Percentiles rank a stretch among this genome's conserved stretches.
phyloP scores from a whole-genome alignment of 768 basidiomycete genomes.

The Leucocoprinus birnbaumii region DNA sequence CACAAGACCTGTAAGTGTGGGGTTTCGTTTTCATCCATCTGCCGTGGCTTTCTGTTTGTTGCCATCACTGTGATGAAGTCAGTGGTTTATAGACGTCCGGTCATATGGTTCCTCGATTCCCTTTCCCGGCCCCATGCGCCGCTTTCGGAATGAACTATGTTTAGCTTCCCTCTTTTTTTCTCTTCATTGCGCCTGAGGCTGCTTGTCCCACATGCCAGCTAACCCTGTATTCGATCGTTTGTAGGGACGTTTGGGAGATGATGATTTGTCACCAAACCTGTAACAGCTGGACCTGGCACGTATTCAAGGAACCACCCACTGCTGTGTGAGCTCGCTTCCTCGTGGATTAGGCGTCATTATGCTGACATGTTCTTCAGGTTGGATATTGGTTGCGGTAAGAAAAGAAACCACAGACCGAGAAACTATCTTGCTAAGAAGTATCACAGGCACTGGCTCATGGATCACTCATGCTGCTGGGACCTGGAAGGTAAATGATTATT shows the following conservation, averaged over 20 bases:
- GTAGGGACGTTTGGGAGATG: constrained; percentile 71
- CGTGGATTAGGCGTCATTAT: constrained; percentile 2
- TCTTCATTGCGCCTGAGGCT: too few species aligned
- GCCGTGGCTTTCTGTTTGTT: too few species aligned
- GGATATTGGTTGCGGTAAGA: constrained; percentile 72
- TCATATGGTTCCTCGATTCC: not conserved
- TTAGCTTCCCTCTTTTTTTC: too few species aligned
- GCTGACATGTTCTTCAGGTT: constrained; percentile 35
- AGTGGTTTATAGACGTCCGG: not conserved
- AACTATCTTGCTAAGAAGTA: not conserved
- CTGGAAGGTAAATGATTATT: constrained; percentile 52
- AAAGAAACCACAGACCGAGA: not conserved
- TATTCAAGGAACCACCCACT: constrained; percentile 54
- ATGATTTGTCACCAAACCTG: constrained; percentile 50
- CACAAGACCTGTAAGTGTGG: constrained; percentile 62
- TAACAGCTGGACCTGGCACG: constrained; percentile 62
- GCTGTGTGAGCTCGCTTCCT: constrained; percentile 49
- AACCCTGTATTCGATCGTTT: not conserved
- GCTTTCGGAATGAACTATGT: too few species aligned
- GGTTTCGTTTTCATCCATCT: not conserved
- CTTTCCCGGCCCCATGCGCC: too few species aligned
- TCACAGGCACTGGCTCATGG: constrained; percentile 70
- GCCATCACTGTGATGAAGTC: not conserved
- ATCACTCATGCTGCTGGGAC: constrained; percentile 57
- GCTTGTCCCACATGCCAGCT: too few species aligned